phyloP scores from a whole-genome alignment of 2,329 filamentous ascomycete species.

The Fusarium keratoplasticum region DNA sequence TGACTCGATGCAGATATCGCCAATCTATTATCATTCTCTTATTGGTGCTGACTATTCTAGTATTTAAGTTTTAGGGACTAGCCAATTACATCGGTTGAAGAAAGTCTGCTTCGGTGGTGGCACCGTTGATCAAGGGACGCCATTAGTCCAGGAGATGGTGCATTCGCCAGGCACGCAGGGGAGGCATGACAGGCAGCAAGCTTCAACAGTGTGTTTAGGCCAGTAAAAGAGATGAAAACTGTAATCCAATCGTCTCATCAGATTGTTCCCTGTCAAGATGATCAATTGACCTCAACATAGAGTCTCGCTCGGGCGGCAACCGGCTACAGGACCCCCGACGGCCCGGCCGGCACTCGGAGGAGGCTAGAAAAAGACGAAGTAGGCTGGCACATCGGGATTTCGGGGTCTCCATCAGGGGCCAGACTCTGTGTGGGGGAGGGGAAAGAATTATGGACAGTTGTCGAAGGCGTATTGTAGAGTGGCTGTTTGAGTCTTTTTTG shows the following conservation, averaged over 20 bases:
- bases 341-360: slow-evolving; percentile 43
- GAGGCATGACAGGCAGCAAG: not conserved
- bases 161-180: not conserved
- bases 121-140: not conserved
- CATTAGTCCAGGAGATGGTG: not conserved
- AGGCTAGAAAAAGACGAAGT: slow-evolving; percentile 22
- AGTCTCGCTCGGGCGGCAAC: slow-evolving; percentile 27
- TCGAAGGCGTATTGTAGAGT: accelerated
- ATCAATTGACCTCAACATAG: not conserved
- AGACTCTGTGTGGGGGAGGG: slow-evolving; percentile 28
- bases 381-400: slow-evolving; percentile 37
- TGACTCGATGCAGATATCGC: not conserved
- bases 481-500: slow-evolving; percentile 9
- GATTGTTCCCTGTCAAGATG: not conserved
- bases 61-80: not conserved
- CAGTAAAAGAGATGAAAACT: not conserved
- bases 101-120: not conserved
- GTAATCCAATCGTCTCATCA: not conserved
- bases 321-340: slow-evolving; percentile 38
- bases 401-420: slow-evolving; percentile 40
- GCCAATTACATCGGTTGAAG: not conserved
- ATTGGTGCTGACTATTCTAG: not conserved
- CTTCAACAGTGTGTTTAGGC: not conserved
- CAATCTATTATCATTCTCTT: not conserved
- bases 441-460: slow-evolving; percentile 5